Evolutionary conservation across 1,139 yeast genomes (phyloP).

Genomic region (Pneumocystis murina): DNA sequence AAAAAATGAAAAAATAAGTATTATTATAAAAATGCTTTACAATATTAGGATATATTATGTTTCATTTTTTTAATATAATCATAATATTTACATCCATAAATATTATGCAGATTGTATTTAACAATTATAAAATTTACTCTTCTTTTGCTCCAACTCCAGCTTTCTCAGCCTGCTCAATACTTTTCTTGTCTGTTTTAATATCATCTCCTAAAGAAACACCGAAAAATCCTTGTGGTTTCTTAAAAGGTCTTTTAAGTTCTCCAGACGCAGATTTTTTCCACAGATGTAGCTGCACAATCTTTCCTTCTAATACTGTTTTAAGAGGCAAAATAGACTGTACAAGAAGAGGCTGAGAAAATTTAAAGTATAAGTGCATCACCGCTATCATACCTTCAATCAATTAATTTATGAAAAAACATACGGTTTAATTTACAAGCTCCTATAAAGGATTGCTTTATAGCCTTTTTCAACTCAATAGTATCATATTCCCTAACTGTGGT

Average conservation of each 20-base stretch:
- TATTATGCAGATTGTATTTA: neutral
- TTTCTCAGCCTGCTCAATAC: constrained; percentile 72
- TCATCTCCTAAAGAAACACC: constrained; percentile 49
- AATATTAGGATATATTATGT: neutral
- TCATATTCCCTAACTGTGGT: constrained; percentile 94
- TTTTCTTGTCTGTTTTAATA: constrained; percentile 66
- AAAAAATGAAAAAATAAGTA: neutral
- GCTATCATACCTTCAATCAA: constrained; percentile 81
- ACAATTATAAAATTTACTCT: constrained; percentile 35
- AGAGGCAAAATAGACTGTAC: constrained; percentile 88
- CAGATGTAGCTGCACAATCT: constrained; percentile 81
- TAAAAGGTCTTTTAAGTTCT: constrained; percentile 94
- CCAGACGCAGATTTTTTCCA: constrained; percentile 76
- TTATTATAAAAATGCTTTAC: neutral
- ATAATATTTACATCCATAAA: neutral
- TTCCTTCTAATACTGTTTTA: constrained; percentile 79
- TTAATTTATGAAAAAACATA: neutral
- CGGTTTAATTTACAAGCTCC: constrained; percentile 25
- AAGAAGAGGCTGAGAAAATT: constrained; percentile 91
- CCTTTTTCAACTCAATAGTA: constrained; percentile 6
- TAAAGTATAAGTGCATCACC: constrained; percentile 95
- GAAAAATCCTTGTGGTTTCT: constrained; percentile 59
- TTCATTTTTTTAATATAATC: neutral
- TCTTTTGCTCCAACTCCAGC: constrained; percentile 87
- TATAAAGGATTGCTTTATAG: constrained; percentile 46